Evolutionary conservation across 2,329 filamentous ascomycete genomes (phyloP).

Genomic region (Zelopaecilomyces penicillatus): DNA sequence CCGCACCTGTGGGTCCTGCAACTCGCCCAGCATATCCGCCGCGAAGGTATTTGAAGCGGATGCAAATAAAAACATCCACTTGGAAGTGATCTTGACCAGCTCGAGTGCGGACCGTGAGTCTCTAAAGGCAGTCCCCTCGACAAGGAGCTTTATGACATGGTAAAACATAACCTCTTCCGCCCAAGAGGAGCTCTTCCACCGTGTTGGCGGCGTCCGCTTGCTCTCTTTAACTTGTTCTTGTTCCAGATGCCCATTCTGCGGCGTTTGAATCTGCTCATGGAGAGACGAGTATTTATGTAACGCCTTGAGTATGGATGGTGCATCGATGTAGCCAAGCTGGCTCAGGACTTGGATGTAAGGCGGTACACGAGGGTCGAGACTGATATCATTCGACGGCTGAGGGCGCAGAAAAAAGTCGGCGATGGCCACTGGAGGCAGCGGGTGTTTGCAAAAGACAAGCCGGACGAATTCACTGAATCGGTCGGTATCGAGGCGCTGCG

Average conservation of each 20-base stretch:
- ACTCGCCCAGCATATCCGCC: slow-evolving; percentile 38
- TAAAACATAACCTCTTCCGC: slow-evolving; percentile 90
- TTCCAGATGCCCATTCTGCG: slow-evolving; percentile 5
- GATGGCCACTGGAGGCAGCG: slow-evolving; percentile 41
- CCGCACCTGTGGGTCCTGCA: slow-evolving; percentile 35
- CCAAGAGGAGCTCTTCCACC: slow-evolving; percentile 50
- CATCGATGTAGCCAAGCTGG: slow-evolving; percentile 42
- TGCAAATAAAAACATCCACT: slow-evolving; percentile 53
- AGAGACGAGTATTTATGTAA: slow-evolving; percentile 50
- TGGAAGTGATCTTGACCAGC: slow-evolving; percentile 40
- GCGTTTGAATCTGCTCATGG: slow-evolving; percentile 22
- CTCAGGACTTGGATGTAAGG: slow-evolving; percentile 52
- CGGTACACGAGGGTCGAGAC: slow-evolving; percentile 50
- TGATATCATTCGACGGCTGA: slow-evolving; percentile 36
- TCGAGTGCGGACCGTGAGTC: slow-evolving; percentile 40
- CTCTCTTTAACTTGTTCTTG: slow-evolving; percentile 10
- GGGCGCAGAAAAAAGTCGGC: slow-evolving; percentile 54
- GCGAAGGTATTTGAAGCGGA: slow-evolving; percentile 40
- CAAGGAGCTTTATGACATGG: slow-evolving; percentile 82
- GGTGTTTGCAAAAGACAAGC: slow-evolving; percentile 42
- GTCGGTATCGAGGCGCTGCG: slow-evolving; percentile 42
- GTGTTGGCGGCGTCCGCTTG: slow-evolving; percentile 16
- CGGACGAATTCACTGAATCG: slow-evolving; percentile 44
- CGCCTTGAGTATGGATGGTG: slow-evolving; percentile 44
- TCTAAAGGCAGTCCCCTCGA: slow-evolving; percentile 40